These are phyloP conservation scores for Morella rubra DNA, from an alignment of 306 rosid genomes.

Conservation along the genomic window DNA sequence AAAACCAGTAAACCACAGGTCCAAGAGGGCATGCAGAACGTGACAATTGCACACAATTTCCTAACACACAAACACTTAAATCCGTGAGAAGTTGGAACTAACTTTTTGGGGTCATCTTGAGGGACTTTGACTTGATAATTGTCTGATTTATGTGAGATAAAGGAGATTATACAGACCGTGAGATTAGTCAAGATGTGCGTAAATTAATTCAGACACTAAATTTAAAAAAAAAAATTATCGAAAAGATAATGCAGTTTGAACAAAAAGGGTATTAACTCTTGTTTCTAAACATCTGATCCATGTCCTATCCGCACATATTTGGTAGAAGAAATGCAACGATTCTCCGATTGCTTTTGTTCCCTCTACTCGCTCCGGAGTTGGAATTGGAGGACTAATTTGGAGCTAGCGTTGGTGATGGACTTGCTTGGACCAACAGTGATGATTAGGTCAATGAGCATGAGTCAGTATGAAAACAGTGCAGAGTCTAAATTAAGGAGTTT, in stretches of 20 bases:
- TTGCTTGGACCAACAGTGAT: background rate
- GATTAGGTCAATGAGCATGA: background rate
- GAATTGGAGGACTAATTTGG: background rate
- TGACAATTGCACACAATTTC: too few relatives aligned
- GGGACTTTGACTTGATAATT: too few relatives aligned
- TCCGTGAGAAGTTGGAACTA: too few relatives aligned
- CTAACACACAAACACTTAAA: too few relatives aligned
- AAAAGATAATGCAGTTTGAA: slow-evolving; percentile 42
- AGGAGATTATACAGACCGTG: too few relatives aligned
- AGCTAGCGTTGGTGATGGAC: background rate
- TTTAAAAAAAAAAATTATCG: slow-evolving; percentile 4
- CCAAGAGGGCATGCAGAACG: too few relatives aligned
- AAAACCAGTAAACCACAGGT: too few relatives aligned
- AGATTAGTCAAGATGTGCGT: too few relatives aligned
- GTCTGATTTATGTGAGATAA: too few relatives aligned
- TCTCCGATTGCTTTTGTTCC: background rate
- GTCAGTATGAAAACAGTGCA: background rate
- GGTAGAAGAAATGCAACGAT: slow-evolving; percentile 31
- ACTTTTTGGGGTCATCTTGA: too few relatives aligned
- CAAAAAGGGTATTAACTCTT: slow-evolving; percentile 52
- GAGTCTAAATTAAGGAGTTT: too few relatives aligned
- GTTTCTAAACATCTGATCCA: slow-evolving; percentile 33
- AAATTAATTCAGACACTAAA: too few relatives aligned
- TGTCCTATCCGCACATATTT: slow-evolving; percentile 42
- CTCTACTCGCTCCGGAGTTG: background rate